Evolutionary conservation across 176 grass and related monocot species (phyloP).

Genomic region (Chrysopogon serrulatus): DNA sequence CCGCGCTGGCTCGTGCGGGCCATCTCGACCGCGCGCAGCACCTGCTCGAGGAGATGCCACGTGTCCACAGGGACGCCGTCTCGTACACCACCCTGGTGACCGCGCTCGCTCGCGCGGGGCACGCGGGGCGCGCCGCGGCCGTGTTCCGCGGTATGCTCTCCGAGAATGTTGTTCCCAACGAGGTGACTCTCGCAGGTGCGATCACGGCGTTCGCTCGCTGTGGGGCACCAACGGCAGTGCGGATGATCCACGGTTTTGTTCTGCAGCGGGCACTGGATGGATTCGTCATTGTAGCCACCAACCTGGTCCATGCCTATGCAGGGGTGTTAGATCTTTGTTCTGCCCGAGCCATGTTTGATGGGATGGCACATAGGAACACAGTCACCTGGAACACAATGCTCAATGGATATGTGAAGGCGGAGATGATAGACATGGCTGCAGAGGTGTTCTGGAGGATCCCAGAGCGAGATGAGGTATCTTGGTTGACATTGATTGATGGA

Average conservation of each 20-base stretch:
- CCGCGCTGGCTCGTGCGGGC: constrained; percentile 14
- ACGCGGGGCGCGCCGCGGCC: constrained; percentile 9
- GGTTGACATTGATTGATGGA: constrained; percentile 54
- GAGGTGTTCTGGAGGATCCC: constrained; percentile 43
- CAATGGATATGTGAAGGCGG: constrained; percentile 62
- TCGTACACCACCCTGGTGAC: constrained; percentile 65
- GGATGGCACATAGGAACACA: constrained; percentile 30
- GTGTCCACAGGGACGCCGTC: constrained; percentile 32
- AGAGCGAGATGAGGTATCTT: constrained; percentile 47
- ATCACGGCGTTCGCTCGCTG: neutral
- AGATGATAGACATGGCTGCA: constrained; percentile 32
- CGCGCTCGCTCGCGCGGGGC: constrained; percentile 25
- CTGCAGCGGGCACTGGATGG: constrained; percentile 24
- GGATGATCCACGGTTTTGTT: constrained; percentile 22
- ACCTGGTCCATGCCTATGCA: constrained; percentile 50
- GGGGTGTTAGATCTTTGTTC: constrained; percentile 19
- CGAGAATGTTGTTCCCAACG: constrained; percentile 29
- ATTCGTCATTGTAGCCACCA: constrained; percentile 50
- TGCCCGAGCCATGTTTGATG: constrained; percentile 36
- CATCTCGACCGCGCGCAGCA: constrained; percentile 17
- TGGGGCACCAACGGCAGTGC: neutral
- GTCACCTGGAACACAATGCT: constrained; percentile 70
- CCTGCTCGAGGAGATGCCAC: constrained; percentile 39
- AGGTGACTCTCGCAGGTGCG: constrained; percentile 37
- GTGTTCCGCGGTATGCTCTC: constrained; percentile 53